These are phyloP conservation scores for Debaryomyces robertsiae DNA, from an alignment of 1,139 yeast species.

Conservation along the genomic window DNA sequence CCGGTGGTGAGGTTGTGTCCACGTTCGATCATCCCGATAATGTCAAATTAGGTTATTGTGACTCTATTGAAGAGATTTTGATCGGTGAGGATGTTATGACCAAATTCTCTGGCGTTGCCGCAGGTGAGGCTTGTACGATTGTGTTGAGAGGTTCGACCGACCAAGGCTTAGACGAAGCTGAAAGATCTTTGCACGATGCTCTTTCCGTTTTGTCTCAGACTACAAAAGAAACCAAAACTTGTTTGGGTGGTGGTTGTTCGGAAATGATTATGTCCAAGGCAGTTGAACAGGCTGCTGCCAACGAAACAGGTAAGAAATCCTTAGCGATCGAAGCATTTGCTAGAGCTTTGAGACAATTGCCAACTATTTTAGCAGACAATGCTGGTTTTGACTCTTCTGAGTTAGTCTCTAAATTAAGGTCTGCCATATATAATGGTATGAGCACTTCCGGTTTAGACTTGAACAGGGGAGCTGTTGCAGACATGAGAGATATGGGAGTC, in stretches of 20 bases:
- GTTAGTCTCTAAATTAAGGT: constrained; percentile 83
- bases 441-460: constrained; percentile 89
- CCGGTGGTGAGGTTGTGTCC: constrained; percentile 98
- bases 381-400: constrained; percentile 97
- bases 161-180: constrained; percentile 94
- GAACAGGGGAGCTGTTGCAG: constrained; percentile 80
- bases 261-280: constrained; percentile 99
- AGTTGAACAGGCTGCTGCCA: constrained; percentile 92
- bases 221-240: constrained; percentile 90
- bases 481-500: constrained; percentile 91
- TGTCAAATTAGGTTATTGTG: constrained; percentile 87
- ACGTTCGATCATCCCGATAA: constrained; percentile 92
- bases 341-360: constrained; percentile 89
- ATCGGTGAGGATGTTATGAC: constrained; percentile 89
- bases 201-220: constrained; percentile 94
- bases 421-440: constrained; percentile 92
- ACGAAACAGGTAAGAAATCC: constrained; percentile 90
- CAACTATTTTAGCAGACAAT: constrained; percentile 93
- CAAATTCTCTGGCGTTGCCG: constrained; percentile 91
- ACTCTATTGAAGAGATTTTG: constrained; percentile 82
- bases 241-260: constrained; percentile 96
- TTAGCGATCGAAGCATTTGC: constrained; percentile 95
- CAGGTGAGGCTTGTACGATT: constrained; percentile 96
- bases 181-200: constrained; percentile 93
- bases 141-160: constrained; percentile 97